phyloP scores from a whole-genome alignment of 257 asterid species.

The Cynanchum wilfordii region DNA sequence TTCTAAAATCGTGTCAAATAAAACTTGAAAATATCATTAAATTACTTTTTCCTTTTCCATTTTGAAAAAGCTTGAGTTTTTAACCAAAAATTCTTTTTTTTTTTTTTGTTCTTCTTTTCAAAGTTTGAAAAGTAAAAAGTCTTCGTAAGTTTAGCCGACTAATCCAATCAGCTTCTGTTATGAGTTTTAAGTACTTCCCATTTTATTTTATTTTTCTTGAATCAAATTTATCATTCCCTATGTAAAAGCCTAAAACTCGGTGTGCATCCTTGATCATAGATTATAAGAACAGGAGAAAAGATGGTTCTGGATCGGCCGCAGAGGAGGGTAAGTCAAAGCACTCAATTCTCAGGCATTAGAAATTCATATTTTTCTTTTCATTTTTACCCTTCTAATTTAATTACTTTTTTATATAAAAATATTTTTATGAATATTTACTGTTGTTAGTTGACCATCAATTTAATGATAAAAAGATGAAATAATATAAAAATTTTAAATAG shows the following conservation, averaged over 20 bases:
- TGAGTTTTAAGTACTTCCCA: not conserved
- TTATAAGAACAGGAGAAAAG: conserved; percentile 19
- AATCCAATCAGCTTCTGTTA: not conserved
- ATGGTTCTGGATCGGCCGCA: conserved; percentile 6
- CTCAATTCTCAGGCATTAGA: conserved; percentile 14
- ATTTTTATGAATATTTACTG: no score
- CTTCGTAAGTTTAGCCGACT: conserved; percentile 8
- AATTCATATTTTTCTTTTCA: no score
- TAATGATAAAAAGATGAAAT: no score
- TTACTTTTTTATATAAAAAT: no score
- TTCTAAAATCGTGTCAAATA: no score
- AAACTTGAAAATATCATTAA: no score
- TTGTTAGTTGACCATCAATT: no score
- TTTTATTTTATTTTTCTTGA: no score
- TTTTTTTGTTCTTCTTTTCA: conserved; percentile 3
- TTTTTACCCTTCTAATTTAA: no score
- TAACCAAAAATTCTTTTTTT: not conserved
- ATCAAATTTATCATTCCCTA: conserved; percentile 12
- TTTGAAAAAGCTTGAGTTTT: no score
- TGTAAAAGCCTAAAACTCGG: conserved; percentile 31
- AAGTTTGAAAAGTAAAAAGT: conserved; percentile 12
- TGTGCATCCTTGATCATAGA: conserved; percentile 29
- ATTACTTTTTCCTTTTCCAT: no score
- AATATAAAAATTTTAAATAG: no score
- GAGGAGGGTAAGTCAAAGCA: conserved; percentile 15